Evolutionary conservation across 805 yeast genomes (phyloP).

Genomic region (Ogataea salicorniae): DNA sequence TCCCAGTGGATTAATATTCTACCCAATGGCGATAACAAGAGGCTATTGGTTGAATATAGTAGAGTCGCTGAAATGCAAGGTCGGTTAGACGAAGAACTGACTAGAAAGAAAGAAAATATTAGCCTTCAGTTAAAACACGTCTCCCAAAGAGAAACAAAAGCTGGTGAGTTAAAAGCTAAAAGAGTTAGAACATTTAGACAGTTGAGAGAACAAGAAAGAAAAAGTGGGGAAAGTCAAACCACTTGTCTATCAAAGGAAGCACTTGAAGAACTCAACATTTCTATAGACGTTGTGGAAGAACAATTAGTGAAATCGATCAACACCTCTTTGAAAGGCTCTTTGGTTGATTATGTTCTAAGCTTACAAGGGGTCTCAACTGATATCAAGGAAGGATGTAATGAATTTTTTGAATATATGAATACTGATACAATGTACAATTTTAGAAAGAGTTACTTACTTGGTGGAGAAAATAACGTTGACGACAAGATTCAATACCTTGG

Average conservation of each 20-base stretch:
- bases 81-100: conserved; percentile 30
- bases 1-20: conserved; percentile 37
- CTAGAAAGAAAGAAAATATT: conserved; percentile 40
- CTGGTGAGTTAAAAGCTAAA: conserved; percentile 33
- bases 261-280: conserved; percentile 45
- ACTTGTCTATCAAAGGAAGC: conserved; percentile 43
- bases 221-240: conserved; percentile 40
- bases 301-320: conserved; percentile 46
- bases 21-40: conserved; percentile 35
- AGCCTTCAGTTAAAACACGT: conserved; percentile 41
- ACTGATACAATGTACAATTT: conserved; percentile 17
- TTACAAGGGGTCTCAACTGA: conserved; percentile 29
- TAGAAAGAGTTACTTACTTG: conserved; percentile 14
- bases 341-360: conserved; percentile 37
- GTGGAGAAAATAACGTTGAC: conserved; percentile 7
- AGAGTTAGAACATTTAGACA: conserved; percentile 35
- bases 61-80: conserved; percentile 35
- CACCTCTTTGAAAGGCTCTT: conserved; percentile 38
- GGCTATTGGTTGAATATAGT: conserved; percentile 36
- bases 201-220: conserved; percentile 39
- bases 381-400: conserved; percentile 26
- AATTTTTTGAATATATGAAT: conserved; percentile 25
- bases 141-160: conserved; percentile 45
- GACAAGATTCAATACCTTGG: conserved; percentile 16
- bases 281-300: conserved; percentile 47